Conservation (phyloP, 768 basidiomycete genomes). For the Amanita rimosa region DNA sequence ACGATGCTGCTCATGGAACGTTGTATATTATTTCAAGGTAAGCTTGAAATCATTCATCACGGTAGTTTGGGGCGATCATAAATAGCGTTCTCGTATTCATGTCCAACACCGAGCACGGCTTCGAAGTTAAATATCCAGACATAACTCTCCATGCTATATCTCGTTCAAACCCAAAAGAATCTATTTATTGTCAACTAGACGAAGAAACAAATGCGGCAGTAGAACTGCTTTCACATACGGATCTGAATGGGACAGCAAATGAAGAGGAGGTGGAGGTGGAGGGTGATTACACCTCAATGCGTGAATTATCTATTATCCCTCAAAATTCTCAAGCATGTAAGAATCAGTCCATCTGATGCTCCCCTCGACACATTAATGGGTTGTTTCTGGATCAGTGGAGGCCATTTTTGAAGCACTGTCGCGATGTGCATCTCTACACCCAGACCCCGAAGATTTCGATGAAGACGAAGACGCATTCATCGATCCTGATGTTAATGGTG, state of each 20-base stretch:
- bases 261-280: constrained; percentile 5
- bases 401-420: constrained; percentile 83
- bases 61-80: background rate
- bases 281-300: constrained; percentile 32
- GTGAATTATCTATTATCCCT: constrained; percentile 75
- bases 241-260: constrained; percentile 14
- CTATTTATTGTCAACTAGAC: constrained; percentile 92
- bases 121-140: constrained; percentile 79
- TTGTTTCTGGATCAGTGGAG: constrained; percentile 43
- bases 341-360: constrained; percentile 14
- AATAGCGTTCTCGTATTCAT: constrained; percentile 66
- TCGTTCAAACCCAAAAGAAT: constrained; percentile 50
- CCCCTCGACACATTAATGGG: background rate
- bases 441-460: constrained; percentile 43
- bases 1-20: constrained; percentile 47
- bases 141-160: constrained; percentile 93
- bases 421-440: constrained; percentile 74
- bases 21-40: constrained; percentile 86
- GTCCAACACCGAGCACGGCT: constrained; percentile 56
- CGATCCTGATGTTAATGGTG: constrained; percentile 40
- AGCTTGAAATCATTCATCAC: constrained; percentile 6
- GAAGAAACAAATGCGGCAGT: constrained; percentile 31
- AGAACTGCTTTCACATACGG: background rate
- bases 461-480: constrained; percentile 48
- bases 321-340: constrained; percentile 43